A percentile compares a stretch with the other conserved stretches of the same genome.
Evolutionary conservation across 1,139 yeast genomes (phyloP).

Genomic region (Geotrichum reessii): DNA sequence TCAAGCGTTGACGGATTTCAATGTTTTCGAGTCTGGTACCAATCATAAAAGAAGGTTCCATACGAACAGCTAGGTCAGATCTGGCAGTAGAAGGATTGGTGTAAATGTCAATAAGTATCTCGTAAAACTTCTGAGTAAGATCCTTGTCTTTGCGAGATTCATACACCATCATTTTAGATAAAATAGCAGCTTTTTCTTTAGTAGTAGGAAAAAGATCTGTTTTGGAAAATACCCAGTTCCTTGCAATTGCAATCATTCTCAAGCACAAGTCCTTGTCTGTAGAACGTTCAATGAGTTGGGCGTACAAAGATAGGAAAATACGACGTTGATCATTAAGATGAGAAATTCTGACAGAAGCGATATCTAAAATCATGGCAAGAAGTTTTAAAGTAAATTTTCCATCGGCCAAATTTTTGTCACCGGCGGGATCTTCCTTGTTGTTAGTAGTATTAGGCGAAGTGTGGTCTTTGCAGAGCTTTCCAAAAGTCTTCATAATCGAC

Average conservation of each 20-base stretch:
- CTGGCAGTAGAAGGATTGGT: conserved; percentile 73
- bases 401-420: conserved; percentile 37
- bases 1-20: conserved; percentile 65
- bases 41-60: conserved; percentile 94
- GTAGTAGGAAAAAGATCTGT: conserved; percentile 86
- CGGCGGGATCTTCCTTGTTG: conserved; percentile 26
- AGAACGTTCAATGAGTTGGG: conserved; percentile 86
- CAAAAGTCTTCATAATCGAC: conserved; percentile 75
- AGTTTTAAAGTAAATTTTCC: conserved; percentile 73
- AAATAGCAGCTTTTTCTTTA: conserved; percentile 91
- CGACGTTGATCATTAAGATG: conserved; percentile 89
- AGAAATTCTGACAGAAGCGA: conserved; percentile 76
- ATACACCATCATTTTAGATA: conserved; percentile 90
- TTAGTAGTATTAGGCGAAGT: conserved; percentile 36
- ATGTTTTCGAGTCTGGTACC: conserved; percentile 85
- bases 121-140: conserved; percentile 74
- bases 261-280: conserved; percentile 68
- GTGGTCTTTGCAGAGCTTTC: conserved; percentile 85
- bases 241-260: conserved; percentile 71
- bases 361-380: conserved; percentile 67
- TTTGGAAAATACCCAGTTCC: conserved; percentile 84
- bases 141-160: conserved; percentile 82
- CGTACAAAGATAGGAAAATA: conserved; percentile 75
- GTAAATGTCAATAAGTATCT: conserved; percentile 81
- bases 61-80: conserved; percentile 86